These are phyloP conservation scores for Phytophthora vignae DNA, from an alignment of 352 stramenopile genomes.

Conservation along the genomic window DNA sequence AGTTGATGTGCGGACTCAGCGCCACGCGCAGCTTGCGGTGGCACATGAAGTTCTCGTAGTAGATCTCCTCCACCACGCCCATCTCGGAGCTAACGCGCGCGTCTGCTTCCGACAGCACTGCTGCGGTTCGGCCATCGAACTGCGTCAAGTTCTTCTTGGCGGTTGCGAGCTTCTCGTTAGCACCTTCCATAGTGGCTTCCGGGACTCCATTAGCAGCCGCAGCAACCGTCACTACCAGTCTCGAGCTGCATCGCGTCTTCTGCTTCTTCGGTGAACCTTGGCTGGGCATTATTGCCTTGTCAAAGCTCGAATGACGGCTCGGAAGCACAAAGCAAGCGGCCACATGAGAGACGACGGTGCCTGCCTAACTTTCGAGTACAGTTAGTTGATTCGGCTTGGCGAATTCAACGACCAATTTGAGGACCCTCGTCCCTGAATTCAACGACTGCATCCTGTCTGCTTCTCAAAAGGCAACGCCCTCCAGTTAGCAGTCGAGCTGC, in stretches of 20 bases:
- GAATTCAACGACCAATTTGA: neutral
- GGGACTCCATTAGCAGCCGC: neutral
- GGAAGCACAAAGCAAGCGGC: neutral
- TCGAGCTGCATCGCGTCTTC: neutral
- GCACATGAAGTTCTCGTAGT: conserved; percentile 99
- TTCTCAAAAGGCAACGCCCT: neutral
- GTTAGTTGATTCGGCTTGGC: neutral
- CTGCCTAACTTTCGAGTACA: conserved; percentile 1
- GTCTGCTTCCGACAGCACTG: conserved; percentile 7
- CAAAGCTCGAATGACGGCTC: conserved; percentile 5
- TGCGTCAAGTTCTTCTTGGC: neutral
- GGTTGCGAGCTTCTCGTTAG: neutral
- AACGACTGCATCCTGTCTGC: conserved; percentile 1
- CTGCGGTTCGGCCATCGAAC: conserved; percentile 1
- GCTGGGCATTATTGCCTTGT: too few relatives aligned
- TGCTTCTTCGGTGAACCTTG: conserved; percentile 2
- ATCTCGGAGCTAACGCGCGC: conserved; percentile 72
- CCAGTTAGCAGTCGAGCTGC: neutral
- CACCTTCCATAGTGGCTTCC: neutral
- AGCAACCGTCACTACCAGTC: neutral
- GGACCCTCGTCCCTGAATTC: conserved; percentile 3
- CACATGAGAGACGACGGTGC: conserved; percentile 16
- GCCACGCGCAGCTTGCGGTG: conserved; percentile 93
- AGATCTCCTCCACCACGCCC: conserved; percentile 95
- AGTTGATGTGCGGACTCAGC: conserved; percentile 86